Evolutionary conservation across 495 filamentous ascomycete species (phyloP), one percentile per base, ranked within the genome.

Genomic region (Xylaria venustula): DNA sequence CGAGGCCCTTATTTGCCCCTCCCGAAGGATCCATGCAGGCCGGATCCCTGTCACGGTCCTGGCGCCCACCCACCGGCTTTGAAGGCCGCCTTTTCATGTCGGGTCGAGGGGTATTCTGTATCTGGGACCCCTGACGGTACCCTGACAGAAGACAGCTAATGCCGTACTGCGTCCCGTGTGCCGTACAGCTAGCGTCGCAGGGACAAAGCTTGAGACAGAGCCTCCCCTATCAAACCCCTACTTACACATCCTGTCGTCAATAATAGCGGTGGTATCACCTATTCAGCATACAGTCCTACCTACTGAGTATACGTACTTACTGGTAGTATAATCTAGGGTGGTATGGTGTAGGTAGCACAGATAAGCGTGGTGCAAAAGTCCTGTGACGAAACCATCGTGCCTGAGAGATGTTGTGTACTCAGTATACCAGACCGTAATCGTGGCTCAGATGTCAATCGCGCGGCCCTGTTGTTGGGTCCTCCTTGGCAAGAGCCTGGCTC

Each of bases 401-500:
- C n/a, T n/a, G n/a, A n/a, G n/a, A n/a, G n/a, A n/a, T n/a, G n/a
- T n/a, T n/a, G n/a, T n/a, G n/a, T n/a, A n/a, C n/a, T n/a, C n/a
- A n/a, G n/a, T n/a, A n/a, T n/a, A n/a, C n/a, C n/a, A n/a, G n/a
- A n/a, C n/a, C n/a, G n/a, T n/a, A 46, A 42, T 41, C 22, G 64
- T 64, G 67, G 67, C 67, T 69, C 54, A 62, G 67, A 64, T 64
- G 61, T 62, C 53, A 54, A 25, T 53, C 59, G 58, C 46, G n/a
- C n/a, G n/a, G 19, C 25, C 41, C 41, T 23, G 23, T 7, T n/a
- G 14, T 28, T 11, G 51, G 20, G n/a, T n/a, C n/a, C 19, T 14
- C 17, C 53, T 55, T 55, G 53, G 37, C 37, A 30, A 55, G 53
- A 15, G 30, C 53, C 53, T 36, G 34, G 41, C 45, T 41, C 4